Conservation (phyloP, 805 yeast genomes). For the Wickerhamiella alocasiicola region DNA sequence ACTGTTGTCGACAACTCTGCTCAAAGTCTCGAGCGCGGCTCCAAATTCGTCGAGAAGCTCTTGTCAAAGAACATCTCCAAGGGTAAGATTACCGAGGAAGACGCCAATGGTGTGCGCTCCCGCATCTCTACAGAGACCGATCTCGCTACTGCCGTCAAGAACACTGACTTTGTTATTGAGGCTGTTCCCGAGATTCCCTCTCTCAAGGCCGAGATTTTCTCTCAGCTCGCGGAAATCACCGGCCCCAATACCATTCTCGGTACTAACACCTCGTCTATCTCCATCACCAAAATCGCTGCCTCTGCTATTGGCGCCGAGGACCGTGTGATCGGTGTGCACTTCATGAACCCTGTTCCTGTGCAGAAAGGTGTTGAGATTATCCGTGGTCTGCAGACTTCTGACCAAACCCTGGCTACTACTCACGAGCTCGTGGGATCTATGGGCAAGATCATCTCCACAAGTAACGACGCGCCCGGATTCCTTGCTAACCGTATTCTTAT, state of each 20-base stretch:
- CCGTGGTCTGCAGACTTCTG: constrained; percentile 31
- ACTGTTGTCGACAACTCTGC: constrained; percentile 27
- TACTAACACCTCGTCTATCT: constrained; percentile 34
- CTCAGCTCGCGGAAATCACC: constrained; percentile 25
- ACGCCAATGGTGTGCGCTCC: constrained; percentile 24
- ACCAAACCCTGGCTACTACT: constrained; percentile 26
- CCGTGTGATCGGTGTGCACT: constrained; percentile 33
- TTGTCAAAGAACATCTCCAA: constrained; percentile 30
- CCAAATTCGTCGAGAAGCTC: constrained; percentile 28
- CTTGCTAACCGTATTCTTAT: constrained; percentile 33
- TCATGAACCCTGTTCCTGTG: constrained; percentile 37
- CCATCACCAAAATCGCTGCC: constrained; percentile 34
- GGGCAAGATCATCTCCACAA: constrained; percentile 30
- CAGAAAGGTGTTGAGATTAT: constrained; percentile 34
- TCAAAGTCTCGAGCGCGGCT: constrained; percentile 26
- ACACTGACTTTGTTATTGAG: constrained; percentile 31
- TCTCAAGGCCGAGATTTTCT: constrained; percentile 28
- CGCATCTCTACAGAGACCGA: constrained; percentile 22
- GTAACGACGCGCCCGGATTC: constrained; percentile 33
- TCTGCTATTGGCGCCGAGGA: constrained; percentile 32
- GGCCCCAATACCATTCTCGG: constrained; percentile 27
- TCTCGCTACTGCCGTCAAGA: constrained; percentile 21
- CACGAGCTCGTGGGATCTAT: constrained; percentile 26
- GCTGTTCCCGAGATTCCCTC: constrained; percentile 33
- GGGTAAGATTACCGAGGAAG: constrained; percentile 25